Evolutionary conservation across 116 monocot genomes (phyloP).

Genomic region (Trichopus zeylanicus): DNA sequence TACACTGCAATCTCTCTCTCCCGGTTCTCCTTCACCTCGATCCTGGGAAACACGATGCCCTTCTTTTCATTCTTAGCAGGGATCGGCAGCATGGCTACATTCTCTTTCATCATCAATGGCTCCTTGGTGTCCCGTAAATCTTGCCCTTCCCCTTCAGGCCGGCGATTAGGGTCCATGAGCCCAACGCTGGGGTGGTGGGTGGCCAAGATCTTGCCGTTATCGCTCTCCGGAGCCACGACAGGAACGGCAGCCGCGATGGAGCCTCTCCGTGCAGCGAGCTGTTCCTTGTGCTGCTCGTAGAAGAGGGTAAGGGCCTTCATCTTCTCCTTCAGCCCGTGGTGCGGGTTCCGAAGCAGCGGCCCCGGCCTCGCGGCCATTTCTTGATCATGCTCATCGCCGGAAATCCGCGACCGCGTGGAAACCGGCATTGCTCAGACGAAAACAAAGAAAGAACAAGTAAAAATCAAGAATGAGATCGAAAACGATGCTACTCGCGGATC

Average conservation of each 20-base stretch:
- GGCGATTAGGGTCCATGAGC: too few species aligned
- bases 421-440: conserved; percentile 49
- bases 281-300: conserved; percentile 84
- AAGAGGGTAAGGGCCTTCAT: conserved; percentile 74
- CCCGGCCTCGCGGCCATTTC: conserved; percentile 5
- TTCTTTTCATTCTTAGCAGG: conserved; percentile 11
- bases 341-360: conserved; percentile 35
- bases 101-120: conserved; percentile 30
- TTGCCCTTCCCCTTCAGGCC: too few species aligned
- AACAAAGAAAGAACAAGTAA: neutral
- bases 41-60: conserved; percentile 5
- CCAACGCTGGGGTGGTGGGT: too few species aligned
- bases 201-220: too few species aligned
- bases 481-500: conserved; percentile 8
- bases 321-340: conserved; percentile 90
- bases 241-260: too few species aligned
- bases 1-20: conserved; percentile 7
- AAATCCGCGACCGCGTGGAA: conserved; percentile 62
- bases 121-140: neutral
- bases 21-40: conserved; percentile 45
- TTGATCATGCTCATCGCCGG: conserved; percentile 15
- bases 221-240: too few species aligned
- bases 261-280: conserved; percentile 16
- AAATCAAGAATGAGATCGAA: too few species aligned
- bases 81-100: conserved; percentile 7